These are phyloP conservation scores for Symbiodinium pilosum DNA, from an alignment of 73 alveolate genomes.

Conservation along the genomic window DNA sequence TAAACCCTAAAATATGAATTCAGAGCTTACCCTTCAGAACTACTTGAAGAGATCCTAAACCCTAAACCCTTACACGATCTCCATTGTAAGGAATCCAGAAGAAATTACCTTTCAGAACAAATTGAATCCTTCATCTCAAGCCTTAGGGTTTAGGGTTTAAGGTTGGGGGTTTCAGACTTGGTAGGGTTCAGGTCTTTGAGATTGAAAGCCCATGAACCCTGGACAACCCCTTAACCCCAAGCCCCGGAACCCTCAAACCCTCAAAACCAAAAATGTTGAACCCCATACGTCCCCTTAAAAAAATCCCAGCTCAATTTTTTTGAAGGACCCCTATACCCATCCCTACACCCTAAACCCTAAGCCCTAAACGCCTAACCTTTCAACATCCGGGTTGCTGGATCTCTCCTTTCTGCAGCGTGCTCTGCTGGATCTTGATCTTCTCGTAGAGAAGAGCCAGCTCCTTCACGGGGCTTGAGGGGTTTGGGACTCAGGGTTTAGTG, in stretches of 20 bases:
- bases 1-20: background rate
- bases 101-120: no score
- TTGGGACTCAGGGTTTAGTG: background rate
- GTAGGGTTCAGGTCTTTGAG: no score
- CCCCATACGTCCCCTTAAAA: no score
- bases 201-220: no score
- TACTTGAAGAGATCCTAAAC: background rate
- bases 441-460: slow-evolving; percentile 99
- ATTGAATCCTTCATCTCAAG: no score
- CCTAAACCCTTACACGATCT: background rate
- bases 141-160: no score
- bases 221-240: background rate
- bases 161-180: no score
- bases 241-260: background rate
- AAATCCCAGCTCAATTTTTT: no score
- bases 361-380: slow-evolving; percentile 95
- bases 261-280: no score
- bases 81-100: no score
- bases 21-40: background rate
- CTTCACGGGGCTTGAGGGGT: background rate
- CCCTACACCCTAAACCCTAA: slow-evolving; percentile 3
- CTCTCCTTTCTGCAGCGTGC: slow-evolving; percentile 99
- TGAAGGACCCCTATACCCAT: no score
- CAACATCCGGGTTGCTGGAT: slow-evolving; percentile 87
- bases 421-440: slow-evolving; percentile 98